These are phyloP conservation scores for Thelonectria rubi DNA, from an alignment of 2,329 filamentous ascomycete genomes.

Conservation along the genomic window DNA sequence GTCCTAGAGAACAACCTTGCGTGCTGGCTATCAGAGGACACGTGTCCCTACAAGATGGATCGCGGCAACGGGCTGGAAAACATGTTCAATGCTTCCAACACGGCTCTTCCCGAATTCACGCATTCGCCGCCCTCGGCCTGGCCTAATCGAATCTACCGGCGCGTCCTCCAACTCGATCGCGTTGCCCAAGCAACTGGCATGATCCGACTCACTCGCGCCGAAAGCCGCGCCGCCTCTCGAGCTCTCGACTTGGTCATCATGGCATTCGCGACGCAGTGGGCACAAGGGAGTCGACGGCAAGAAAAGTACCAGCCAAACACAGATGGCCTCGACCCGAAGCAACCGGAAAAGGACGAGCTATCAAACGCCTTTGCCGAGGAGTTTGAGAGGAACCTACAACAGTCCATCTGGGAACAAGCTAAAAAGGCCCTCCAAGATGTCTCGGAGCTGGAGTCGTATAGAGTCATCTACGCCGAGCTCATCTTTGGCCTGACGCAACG, in stretches of 20 bases:
- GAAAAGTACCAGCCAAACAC: constrained; percentile 14
- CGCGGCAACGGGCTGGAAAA: constrained; percentile 2
- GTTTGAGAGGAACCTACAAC: constrained; percentile 49
- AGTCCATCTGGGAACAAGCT: constrained; percentile 50
- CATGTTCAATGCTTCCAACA: neutral
- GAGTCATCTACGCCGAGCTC: constrained; percentile 50
- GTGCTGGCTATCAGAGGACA: constrained; percentile 62
- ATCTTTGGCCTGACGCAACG: constrained; percentile 51
- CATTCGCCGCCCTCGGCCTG: constrained; percentile 49
- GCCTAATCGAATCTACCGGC: constrained; percentile 58
- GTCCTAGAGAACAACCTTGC: constrained; percentile 61
- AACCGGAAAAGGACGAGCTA: constrained; percentile 9
- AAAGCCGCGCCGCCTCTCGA: constrained; percentile 52
- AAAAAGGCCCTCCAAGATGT: constrained; percentile 46
- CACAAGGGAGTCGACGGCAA: constrained; percentile 45
- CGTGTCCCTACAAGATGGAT: constrained; percentile 57
- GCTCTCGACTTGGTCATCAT: constrained; percentile 59
- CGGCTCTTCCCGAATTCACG: constrained; percentile 9
- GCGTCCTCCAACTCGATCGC: constrained; percentile 57
- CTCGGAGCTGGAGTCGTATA: constrained; percentile 48
- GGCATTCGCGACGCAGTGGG: constrained; percentile 62
- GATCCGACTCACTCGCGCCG: constrained; percentile 48
- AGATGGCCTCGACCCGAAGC: neutral
- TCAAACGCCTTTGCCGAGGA: constrained; percentile 40
- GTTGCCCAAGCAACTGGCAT: constrained; percentile 51